Evolutionary conservation across 768 basidiomycete species (phyloP), one percentile per base, ranked within the genome.

Genomic region (Tricholoma matsutake): DNA sequence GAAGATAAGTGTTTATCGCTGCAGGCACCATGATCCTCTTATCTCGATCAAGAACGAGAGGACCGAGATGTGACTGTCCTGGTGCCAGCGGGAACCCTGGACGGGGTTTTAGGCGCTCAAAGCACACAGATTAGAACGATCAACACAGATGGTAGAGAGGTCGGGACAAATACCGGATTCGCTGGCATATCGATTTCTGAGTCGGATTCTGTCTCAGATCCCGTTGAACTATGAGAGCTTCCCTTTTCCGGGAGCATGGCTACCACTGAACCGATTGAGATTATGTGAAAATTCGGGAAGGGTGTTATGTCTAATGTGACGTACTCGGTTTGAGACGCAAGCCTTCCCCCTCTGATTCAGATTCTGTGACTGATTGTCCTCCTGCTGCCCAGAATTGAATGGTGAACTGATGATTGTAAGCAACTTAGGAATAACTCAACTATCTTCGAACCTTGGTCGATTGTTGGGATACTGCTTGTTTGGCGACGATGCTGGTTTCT

Each of bases 1-100:
- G 87, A n/a, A 98, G 78, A 71, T 88, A 92, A 0, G 87, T 86
- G 72, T 96, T 96, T 67, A 97, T 88, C 3, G 86, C 72, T 6
- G 78, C 81, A 2, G 91, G 89, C 20, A 92, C 82, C 63, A 77
- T 77, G 20, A 85, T 77, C 32, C 75, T 71, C 47, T 76, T 67
- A 28, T 73, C 73, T 35, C 68, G 67, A 59, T 86, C 84, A 10
- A 93, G 76, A 29, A 84, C 67, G 18, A 88, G 63, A 0, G 88
- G 78, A 6, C 79, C 80, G 0, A 76, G 73, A 9, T 59, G 61
- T 20, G 64, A 65, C 63, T 87, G 84, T 5, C 67, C 79, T 0
- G 78, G 73, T 20, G 70, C 67, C 6, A 86, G 76, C 5, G 78
- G 76, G 59, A 89, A 86, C 6, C 77, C 78, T 3, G 90, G 90